Percentiles rank a stretch among this genome's conserved stretches.
phyloP scores from a whole-genome alignment of 2,329 filamentous ascomycete species.

The Thelonectria blattea region DNA sequence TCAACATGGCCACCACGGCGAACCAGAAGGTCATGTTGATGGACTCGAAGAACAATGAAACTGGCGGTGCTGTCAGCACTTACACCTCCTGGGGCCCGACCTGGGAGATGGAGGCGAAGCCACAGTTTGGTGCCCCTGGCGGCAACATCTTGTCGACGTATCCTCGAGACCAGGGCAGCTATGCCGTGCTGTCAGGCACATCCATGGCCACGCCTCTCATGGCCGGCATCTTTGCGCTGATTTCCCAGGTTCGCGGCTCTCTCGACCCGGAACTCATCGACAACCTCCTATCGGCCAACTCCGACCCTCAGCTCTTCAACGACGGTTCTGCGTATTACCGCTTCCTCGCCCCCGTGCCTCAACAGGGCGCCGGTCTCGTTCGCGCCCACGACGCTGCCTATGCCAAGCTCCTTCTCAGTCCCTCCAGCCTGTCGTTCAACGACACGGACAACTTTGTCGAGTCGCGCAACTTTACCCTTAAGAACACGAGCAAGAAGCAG shows the following conservation, averaged over 20 bases:
- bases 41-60: constrained; percentile 47
- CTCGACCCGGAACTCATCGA: constrained; percentile 57
- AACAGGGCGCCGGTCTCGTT: constrained; percentile 66
- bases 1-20: constrained; percentile 51
- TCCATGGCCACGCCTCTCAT: constrained; percentile 66
- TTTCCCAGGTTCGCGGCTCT: constrained; percentile 58
- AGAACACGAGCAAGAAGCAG: constrained; percentile 56
- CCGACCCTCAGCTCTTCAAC: constrained; percentile 57
- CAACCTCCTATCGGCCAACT: constrained; percentile 55
- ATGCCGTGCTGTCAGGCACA: constrained; percentile 61
- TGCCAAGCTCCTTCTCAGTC: constrained; percentile 58
- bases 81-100: constrained; percentile 67
- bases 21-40: constrained; percentile 45
- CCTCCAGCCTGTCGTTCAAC: constrained; percentile 67
- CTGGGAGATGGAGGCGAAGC: constrained; percentile 63
- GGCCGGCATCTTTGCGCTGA: constrained; percentile 60
- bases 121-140: constrained; percentile 61
- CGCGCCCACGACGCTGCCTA: constrained; percentile 65
- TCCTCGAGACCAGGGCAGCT: constrained; percentile 52
- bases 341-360: constrained; percentile 59
- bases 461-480: constrained; percentile 59
- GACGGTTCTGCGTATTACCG: constrained; percentile 45
- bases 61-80: constrained; percentile 58
- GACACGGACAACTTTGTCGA: constrained; percentile 63
- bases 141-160: constrained; percentile 65